Conservation (phyloP, 2,329 filamentous ascomycete genomes). For the Mycogone perniciosa region DNA sequence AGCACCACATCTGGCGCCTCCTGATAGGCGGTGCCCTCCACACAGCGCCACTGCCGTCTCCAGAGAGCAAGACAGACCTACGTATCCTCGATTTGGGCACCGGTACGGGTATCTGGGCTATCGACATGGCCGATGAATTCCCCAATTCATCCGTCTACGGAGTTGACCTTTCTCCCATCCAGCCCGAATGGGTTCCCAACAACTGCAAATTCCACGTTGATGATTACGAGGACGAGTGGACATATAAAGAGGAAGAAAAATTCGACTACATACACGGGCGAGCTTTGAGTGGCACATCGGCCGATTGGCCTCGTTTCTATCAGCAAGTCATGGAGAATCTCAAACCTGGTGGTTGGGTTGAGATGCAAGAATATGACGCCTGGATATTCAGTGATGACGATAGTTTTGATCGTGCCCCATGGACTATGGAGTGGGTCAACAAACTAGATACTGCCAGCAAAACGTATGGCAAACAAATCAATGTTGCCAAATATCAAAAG, state of each 20-base stretch:
- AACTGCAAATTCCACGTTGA: slow-evolving; percentile 62
- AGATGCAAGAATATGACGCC: slow-evolving; percentile 35
- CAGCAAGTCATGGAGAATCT: slow-evolving; percentile 22
- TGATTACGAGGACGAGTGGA: slow-evolving; percentile 51
- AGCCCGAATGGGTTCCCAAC: slow-evolving; percentile 50
- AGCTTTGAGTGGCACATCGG: slow-evolving; percentile 27
- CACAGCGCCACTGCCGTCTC: slow-evolving; percentile 35
- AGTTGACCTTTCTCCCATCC: slow-evolving; percentile 53
- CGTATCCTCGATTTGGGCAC: slow-evolving; percentile 52
- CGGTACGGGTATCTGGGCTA: slow-evolving; percentile 56
- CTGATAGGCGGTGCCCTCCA: slow-evolving; percentile 38
- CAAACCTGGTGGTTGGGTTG: slow-evolving; percentile 31
- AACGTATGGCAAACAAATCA: slow-evolving; percentile 33
- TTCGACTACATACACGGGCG: slow-evolving; percentile 32
- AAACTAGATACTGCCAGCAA: slow-evolving; percentile 31
- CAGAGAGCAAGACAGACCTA: slow-evolving; percentile 16
- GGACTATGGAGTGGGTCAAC: slow-evolving; percentile 34
- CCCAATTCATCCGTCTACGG: slow-evolving; percentile 34
- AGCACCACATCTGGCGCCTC: slow-evolving; percentile 47
- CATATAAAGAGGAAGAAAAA: slow-evolving; percentile 32
- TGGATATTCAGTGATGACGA: slow-evolving; percentile 35
- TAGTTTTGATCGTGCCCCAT: slow-evolving; percentile 30
- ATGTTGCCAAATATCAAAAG: slow-evolving; percentile 30
- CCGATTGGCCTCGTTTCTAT: slow-evolving; percentile 28
- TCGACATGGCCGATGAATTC: slow-evolving; percentile 48